Percentiles rank a stretch among this genome's conserved stretches.
These are phyloP conservation scores for Zea mays DNA, from an alignment of 176 grass and related monocot species.

Conservation along the genomic window Zm-B73-REFERENCE-NAM-5.0 NC_050100.1:153128001-153128500, in stretches of 20 bases:
- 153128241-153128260: constrained; percentile 88
- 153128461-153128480: constrained; percentile 40
- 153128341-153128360: constrained; percentile 96
- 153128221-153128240: constrained; percentile 78
- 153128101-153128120: constrained; percentile 37
- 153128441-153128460: constrained; percentile 16
- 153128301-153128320: constrained; percentile 82
- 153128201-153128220: constrained; percentile 73
- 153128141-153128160: constrained; percentile 86
- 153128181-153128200: constrained; percentile 92
- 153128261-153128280: constrained; percentile 76
- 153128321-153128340: constrained; percentile 71
- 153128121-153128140: constrained; percentile 86
- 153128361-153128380: constrained; percentile 95
- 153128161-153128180: constrained; percentile 90
- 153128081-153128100: not conserved
- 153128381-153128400: constrained; percentile 51
- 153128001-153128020: not conserved
- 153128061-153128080: constrained; percentile 16
- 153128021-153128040: constrained; percentile 12
- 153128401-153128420: not conserved
- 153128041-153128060: constrained; percentile 37
- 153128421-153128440: constrained; percentile 7
- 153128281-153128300: constrained; percentile 91
- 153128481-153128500: constrained; percentile 94